Evolutionary conservation across 2,329 filamentous ascomycete species (phyloP), one percentile per base, ranked within the genome.

Genomic region (Graphilbum ipis-grandicollis): DNA sequence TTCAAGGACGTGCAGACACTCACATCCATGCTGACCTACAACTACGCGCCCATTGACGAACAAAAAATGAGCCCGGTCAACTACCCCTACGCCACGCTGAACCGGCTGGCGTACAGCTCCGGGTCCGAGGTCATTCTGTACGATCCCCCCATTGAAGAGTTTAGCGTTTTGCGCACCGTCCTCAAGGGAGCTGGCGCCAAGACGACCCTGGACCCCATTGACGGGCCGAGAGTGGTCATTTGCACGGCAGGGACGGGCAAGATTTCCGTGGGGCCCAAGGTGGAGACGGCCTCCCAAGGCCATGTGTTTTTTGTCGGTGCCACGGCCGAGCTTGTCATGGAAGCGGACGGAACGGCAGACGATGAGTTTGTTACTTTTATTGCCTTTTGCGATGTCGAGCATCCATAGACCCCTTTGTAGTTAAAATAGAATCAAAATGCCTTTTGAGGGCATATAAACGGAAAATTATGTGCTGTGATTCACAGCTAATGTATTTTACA

Each of bases 121-220:
- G 73, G 66, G 35, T 88, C 82, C 2, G 65, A 72, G 7, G 71
- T 74, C 4, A 62, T 71, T 9, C 69, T 96, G 14, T 98, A 98
- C 56, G 82, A 98, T 51, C 90, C 90, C 0, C 90, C 90, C 0
- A 98, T 98, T 44, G 83, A 93, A 36, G 90, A 98, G 54, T 98
- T 98, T 56, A 79, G 76, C 46, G 88, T 98, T 14, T 73, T 94
- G 33, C 77, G 83, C 50, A 79, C 81, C 0, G 71, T 79, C 10
- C 63, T 98, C 26, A 79, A 77, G 46, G 66, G 64, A 15, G 63
- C 65, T 1, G 79, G 75, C 3, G 73, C 82, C 22, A 93, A 93
- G 58, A 84, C 75, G 0, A 93, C 82, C 0, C 93, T 98, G 48
- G 86, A 93, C 43, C 68, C 75, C 0, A 72, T 98, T 34, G 74